A percentile compares a stretch with the other conserved stretches of the same genome.
phyloP scores from a whole-genome alignment of 306 rosid species.

The Cicer pinnatifidum region DNA sequence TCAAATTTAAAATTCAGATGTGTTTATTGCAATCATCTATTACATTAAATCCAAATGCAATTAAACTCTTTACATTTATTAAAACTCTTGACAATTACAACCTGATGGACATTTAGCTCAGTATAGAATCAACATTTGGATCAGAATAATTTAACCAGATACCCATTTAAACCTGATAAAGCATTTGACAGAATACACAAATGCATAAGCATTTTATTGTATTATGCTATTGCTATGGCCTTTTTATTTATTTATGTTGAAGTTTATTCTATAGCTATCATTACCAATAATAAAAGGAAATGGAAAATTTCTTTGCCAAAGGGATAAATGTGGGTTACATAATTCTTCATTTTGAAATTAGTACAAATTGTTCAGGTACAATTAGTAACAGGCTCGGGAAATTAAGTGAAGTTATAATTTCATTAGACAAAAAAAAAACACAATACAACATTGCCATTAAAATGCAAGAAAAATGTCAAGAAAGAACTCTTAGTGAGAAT shows the following conservation, averaged over 20 bases:
- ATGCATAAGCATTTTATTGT: not conserved
- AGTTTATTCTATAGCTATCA: not conserved
- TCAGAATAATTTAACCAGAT: not conserved
- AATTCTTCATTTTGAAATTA: slow-evolving; percentile 28
- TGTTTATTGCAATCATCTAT: too few species aligned
- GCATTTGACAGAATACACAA: not conserved
- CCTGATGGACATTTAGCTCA: not conserved
- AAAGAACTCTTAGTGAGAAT: slow-evolving; percentile 44
- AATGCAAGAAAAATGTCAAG: not conserved
- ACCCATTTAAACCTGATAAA: not conserved
- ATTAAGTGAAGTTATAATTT: slow-evolving; percentile 30
- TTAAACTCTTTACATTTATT: not conserved
- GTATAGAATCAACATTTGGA: too few species aligned
- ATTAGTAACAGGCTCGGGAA: slow-evolving; percentile 17
- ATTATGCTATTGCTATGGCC: not conserved
- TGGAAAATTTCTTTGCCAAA: not conserved
- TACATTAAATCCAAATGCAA: not conserved
- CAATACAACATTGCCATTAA: slow-evolving; percentile 7
- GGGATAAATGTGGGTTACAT: slow-evolving; percentile 12
- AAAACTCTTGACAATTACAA: not conserved
- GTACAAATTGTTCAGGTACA: slow-evolving; percentile 10
- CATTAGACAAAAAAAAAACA: slow-evolving; percentile 4
- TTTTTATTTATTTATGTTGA: not conserved
- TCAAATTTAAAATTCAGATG: too few species aligned
- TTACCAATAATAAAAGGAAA: not conserved